Evolutionary conservation across 2,329 filamentous ascomycete genomes (phyloP).

Genomic region (Macrophomina tecta): DNA sequence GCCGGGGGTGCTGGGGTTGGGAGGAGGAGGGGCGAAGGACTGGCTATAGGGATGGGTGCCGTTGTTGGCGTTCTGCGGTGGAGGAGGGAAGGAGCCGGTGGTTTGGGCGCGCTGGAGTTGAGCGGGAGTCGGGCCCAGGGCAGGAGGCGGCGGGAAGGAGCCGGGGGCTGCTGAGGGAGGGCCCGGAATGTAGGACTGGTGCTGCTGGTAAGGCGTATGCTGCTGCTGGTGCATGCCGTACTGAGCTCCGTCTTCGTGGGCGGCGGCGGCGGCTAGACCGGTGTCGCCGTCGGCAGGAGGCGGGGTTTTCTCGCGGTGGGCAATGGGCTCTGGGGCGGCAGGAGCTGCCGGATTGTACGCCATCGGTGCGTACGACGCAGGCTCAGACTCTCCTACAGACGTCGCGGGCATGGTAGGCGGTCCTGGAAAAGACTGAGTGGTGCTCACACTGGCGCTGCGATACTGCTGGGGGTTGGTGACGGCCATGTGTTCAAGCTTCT

Average conservation of each 20-base stretch:
- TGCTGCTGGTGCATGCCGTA: slow-evolving; percentile 34
- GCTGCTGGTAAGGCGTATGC: slow-evolving; percentile 41
- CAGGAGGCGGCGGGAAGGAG: slow-evolving; percentile 39
- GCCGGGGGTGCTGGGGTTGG: slow-evolving; percentile 34
- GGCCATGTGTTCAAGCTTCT: slow-evolving; percentile 73
- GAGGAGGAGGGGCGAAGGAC: slow-evolving; percentile 49
- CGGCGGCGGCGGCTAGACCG: slow-evolving; percentile 47
- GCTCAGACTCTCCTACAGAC: slow-evolving; percentile 35
- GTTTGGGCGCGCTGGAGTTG: slow-evolving; percentile 44
- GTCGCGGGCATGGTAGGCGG: slow-evolving; percentile 42
- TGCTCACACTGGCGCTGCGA: slow-evolving; percentile 45
- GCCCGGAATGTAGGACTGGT: slow-evolving; percentile 49
- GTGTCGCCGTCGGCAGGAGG: slow-evolving; percentile 70
- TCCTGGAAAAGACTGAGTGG: slow-evolving; percentile 46
- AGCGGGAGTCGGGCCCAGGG: slow-evolving; percentile 32
- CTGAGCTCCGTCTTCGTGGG: slow-evolving; percentile 45
- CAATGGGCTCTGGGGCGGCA: slow-evolving; percentile 72
- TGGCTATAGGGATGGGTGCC: slow-evolving; percentile 32
- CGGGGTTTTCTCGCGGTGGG: slow-evolving; percentile 79
- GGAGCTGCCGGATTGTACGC: slow-evolving; percentile 82
- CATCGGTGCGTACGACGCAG: slow-evolving; percentile 65
- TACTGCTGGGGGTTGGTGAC: slow-evolving; percentile 60
- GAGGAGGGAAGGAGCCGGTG: slow-evolving; percentile 41
- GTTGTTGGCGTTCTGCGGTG: slow-evolving; percentile 30
- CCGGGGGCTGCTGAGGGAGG: slow-evolving; percentile 43